phyloP scores from a whole-genome alignment of 2,329 filamentous ascomycete genomes.

The Emydomyces testavorans region DNA sequence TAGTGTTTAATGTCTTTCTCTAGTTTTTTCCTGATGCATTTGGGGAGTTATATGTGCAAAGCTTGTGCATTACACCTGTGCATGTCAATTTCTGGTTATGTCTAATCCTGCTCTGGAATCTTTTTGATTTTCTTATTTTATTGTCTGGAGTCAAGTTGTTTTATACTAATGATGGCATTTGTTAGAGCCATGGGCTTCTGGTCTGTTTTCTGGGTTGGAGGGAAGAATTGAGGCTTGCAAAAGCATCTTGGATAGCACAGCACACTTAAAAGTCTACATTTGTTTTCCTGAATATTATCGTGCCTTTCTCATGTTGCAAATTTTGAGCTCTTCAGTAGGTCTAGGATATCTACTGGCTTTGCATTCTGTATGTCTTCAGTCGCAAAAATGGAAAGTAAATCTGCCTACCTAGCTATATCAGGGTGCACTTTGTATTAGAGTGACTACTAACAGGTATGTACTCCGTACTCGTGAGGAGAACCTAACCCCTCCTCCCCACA shows the following conservation, averaged over 20 bases:
- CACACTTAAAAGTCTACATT: neutral
- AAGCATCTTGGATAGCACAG: neutral
- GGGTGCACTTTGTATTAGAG: no score
- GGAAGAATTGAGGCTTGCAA: neutral
- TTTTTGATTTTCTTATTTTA: no score
- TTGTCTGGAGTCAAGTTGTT: neutral
- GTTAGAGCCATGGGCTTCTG: neutral
- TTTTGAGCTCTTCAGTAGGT: no score
- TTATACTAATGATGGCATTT: constrained; percentile 2
- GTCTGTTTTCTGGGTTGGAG: neutral
- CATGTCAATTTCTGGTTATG: neutral
- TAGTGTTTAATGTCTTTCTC: constrained; percentile 8
- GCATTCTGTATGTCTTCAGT: neutral
- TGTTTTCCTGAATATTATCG: neutral
- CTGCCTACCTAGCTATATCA: no score
- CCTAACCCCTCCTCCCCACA: no score
- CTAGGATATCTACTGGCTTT: no score
- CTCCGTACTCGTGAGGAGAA: no score
- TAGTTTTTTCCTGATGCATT: neutral
- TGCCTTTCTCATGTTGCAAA: no score
- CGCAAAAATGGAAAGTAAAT: neutral
- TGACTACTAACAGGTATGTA: no score
- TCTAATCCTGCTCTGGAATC: no score
- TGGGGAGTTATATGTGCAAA: neutral
- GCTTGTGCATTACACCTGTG: neutral